Evolutionary conservation across 306 rosid genomes (phyloP), one percentile per base, ranked within the genome.

Genomic region (Rosa chinensis): DNA sequence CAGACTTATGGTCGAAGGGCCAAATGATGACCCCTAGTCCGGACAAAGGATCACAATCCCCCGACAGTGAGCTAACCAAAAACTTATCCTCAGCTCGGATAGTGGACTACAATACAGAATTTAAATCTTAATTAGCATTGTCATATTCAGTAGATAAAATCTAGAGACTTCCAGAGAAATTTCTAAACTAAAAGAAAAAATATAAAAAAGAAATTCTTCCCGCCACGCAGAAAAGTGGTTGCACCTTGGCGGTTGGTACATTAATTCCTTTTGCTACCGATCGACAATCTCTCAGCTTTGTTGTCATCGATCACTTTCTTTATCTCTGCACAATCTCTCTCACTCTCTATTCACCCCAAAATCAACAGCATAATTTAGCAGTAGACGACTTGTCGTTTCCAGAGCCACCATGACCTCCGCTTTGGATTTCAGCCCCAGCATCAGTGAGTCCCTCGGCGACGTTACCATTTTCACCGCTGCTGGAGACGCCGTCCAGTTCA

Each of bases 401-500:
- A 87, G 82, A 85, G 93, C 89, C 52, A 13, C 52, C 39, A 12
- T 42, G 11, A 55, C n/a, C 44, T 35, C 70, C 4, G 79, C 23
- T 74, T 82, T 87, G 6, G 83, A 83, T 35, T 83, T 74, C 59
- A 72, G 48, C 80, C 73, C 90, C 14, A 73, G 39, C 47, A 80
- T 83, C 69, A 78, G 82, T 0, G 90, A 90, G 18, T 70, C 49
- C 44, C 89, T 94, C 13, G 85, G 83, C 42, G 86, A 86, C 37
- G 86, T 86, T 80, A 78, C 39, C 56, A 82, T 94, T 75, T 90
- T 90, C 87, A 85, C 93, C 2, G 97, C 94, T 11, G 77, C 84
- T 5, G 97, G 97, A 48, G 90, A 92, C 8, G 80, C 89, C 44
- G 87, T 90, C 73, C 42, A 62, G 79, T 92, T 94, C 86, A 87